These are phyloP conservation scores for Aspergillus tamarii DNA, from an alignment of 2,329 filamentous ascomycete species.

Conservation along the genomic window DNA sequence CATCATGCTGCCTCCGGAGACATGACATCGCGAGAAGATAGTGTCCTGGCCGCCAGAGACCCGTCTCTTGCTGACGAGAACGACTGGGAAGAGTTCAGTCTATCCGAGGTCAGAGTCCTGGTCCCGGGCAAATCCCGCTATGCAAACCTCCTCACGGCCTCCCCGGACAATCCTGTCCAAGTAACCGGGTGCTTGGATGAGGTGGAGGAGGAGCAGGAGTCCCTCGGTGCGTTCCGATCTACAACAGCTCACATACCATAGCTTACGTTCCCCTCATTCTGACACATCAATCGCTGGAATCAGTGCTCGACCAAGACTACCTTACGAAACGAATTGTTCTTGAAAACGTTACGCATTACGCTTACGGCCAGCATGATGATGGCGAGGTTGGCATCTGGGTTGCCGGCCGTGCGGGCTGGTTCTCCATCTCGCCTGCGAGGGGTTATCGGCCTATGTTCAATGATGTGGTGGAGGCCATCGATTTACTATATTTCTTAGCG, in stretches of 20 bases:
- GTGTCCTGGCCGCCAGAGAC: constrained; percentile 48
- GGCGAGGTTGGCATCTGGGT: constrained; percentile 64
- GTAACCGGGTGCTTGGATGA: constrained; percentile 57
- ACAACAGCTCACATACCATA: not conserved
- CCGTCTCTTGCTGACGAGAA: constrained; percentile 52
- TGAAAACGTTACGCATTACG: constrained; percentile 53
- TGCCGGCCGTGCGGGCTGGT: constrained; percentile 65
- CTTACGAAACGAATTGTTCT: constrained; percentile 49
- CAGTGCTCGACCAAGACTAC: constrained; percentile 45
- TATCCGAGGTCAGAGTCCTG: constrained; percentile 59
- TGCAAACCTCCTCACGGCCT: constrained; percentile 59
- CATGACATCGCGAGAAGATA: constrained; percentile 51
- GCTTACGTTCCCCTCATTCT: not conserved
- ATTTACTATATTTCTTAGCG: constrained; percentile 63
- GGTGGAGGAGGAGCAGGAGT: constrained; percentile 48
- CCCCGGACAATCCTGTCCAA: constrained; percentile 57
- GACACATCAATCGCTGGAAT: not conserved
- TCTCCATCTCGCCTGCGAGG: constrained; percentile 57
- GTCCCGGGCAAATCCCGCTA: constrained; percentile 53
- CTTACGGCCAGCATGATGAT: constrained; percentile 57
- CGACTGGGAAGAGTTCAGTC: constrained; percentile 63
- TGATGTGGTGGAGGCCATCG: constrained; percentile 62
- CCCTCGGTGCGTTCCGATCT: constrained; percentile 39
- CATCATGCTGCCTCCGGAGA: constrained; percentile 41
- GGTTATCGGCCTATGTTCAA: constrained; percentile 58